Evolutionary conservation across 2,329 filamentous ascomycete species (phyloP), one percentile per base, ranked within the genome.

Genomic region (Acrodontium crateriforme): DNA sequence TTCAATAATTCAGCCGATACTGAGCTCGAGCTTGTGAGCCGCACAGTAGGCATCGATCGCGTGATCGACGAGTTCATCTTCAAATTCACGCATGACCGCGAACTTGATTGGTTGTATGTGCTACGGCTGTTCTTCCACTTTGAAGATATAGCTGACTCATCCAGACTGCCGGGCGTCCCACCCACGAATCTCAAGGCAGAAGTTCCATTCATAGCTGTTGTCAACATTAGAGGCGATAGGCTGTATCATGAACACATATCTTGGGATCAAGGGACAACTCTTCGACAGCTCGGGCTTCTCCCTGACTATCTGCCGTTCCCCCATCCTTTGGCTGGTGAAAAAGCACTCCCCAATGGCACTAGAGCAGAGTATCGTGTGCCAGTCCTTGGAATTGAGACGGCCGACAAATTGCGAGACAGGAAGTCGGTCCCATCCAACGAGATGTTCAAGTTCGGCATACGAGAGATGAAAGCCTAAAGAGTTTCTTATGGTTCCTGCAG

Each of bases 31-130:
- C 65, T 84, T 1, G 62, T 83, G 17, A 79, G 73, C 35, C 67
- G 79, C 1, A 83, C 77, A 0, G 58, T 83, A 0, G 78, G 78
- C 0, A 65, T 75, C 1, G 78, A 85, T 42, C 65, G 78, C 0
- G 65, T 85, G 0, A 65, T 81, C 2, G 76, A 81, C 37, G 76
- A 81, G 44, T 79, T 81, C 37, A 59, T 78, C 11, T 71, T 70
- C 46, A 65, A 60, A 13, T 67, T 76, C 28, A 78, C 73, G 0
- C 76, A 81, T 39, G 61, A 69, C 31, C 60, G 53, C 10, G 56
- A 63, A n/a, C 57, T 80, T 2, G 73, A 78, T 44, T 81, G 74
- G 76, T 57, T 82, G 73, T 78, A 51, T 51, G 69, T 59, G n/a
- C n/a, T n/a, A 20, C 5, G 12, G 22, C 10, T 7, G 13, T 11